Evolutionary conservation across 768 basidiomycete species (phyloP).

Genomic region (Pleurotus giganteus): DNA sequence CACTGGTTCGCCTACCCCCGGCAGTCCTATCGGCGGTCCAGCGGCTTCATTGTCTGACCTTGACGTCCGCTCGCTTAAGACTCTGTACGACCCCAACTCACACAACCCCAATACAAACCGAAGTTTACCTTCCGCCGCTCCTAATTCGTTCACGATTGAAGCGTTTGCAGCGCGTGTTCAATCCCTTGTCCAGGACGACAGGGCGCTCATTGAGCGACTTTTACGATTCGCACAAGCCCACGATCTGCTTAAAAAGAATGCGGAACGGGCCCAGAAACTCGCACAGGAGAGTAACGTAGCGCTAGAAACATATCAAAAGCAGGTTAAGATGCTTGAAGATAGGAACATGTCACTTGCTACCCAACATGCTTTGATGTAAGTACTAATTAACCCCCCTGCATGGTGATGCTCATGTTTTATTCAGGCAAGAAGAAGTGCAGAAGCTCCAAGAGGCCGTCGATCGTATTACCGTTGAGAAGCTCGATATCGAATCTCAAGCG

Average conservation of each 20-base stretch:
- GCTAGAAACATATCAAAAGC: constrained; percentile 88
- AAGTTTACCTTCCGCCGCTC: constrained; percentile 17
- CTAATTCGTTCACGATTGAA: constrained; percentile 47
- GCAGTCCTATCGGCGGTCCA: constrained; percentile 25
- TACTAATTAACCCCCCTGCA: constrained; percentile 13
- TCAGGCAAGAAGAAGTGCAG: constrained; percentile 65
- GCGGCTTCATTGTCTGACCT: constrained; percentile 70
- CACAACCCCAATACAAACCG: constrained; percentile 19
- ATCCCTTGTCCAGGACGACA: constrained; percentile 80
- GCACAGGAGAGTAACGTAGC: constrained; percentile 78
- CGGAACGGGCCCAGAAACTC: constrained; percentile 87
- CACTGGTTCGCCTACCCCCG: constrained; percentile 44
- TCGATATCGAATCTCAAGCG: constrained; percentile 63
- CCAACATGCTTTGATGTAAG: constrained; percentile 59
- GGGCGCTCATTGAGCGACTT: constrained; percentile 78
- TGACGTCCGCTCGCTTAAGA: constrained; percentile 84
- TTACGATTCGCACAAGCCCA: constrained; percentile 86
- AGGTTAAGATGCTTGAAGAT: constrained; percentile 78
- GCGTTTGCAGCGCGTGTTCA: constrained; percentile 77
- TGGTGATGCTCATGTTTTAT: constrained; percentile 10
- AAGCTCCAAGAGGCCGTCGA: constrained; percentile 63
- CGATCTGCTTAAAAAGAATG: constrained; percentile 88
- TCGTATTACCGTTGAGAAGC: constrained; percentile 57
- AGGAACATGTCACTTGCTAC: constrained; percentile 53
- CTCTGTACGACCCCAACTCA: constrained; percentile 54